phyloP scores from a whole-genome alignment of 352 stramenopile genomes.

The Phytophthora lateralis region DNA sequence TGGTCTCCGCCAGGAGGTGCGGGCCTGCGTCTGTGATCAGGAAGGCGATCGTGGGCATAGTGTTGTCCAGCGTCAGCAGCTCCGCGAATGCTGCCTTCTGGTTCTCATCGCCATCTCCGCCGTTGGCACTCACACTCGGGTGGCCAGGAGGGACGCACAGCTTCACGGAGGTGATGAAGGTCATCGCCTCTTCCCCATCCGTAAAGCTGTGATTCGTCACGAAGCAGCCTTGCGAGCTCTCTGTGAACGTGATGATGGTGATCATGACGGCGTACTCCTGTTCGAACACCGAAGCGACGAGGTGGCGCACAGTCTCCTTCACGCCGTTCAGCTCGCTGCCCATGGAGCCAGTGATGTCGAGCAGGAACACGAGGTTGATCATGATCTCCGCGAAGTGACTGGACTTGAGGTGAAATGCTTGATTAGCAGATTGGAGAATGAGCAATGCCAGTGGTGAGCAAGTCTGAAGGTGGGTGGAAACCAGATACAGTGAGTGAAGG shows the following conservation, averaged over 20 bases:
- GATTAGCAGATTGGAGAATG: conserved; percentile 28
- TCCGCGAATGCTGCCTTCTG: conserved; percentile 66
- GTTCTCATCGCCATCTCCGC: conserved; percentile 70
- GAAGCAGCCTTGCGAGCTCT: conserved; percentile 55
- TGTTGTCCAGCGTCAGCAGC: conserved; percentile 51
- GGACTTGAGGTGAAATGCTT: conserved; percentile 1
- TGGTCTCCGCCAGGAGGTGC: conserved; percentile 45
- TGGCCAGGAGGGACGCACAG: conserved; percentile 52
- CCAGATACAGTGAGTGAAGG: not conserved
- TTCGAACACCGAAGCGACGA: conserved; percentile 61
- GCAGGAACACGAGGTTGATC: conserved; percentile 72
- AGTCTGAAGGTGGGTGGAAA: not conserved
- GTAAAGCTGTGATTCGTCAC: conserved; percentile 69
- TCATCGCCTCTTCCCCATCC: conserved; percentile 44
- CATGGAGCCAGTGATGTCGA: conserved; percentile 84
- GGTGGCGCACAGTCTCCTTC: conserved; percentile 57
- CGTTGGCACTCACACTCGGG: conserved; percentile 41
- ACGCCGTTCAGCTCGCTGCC: conserved; percentile 54
- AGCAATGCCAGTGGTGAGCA: not conserved
- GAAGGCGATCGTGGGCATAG: conserved; percentile 66
- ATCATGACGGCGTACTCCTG: conserved; percentile 59
- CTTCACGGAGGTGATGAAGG: conserved; percentile 47
- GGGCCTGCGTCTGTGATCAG: conserved; percentile 67
- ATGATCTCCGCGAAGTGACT: conserved; percentile 29
- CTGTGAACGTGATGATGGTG: conserved; percentile 79